Percentiles rank a stretch among this genome's conserved stretches.
Conservation (phyloP, 108 stramenopile genomes). For the Nannochloropsis salina region DNA sequence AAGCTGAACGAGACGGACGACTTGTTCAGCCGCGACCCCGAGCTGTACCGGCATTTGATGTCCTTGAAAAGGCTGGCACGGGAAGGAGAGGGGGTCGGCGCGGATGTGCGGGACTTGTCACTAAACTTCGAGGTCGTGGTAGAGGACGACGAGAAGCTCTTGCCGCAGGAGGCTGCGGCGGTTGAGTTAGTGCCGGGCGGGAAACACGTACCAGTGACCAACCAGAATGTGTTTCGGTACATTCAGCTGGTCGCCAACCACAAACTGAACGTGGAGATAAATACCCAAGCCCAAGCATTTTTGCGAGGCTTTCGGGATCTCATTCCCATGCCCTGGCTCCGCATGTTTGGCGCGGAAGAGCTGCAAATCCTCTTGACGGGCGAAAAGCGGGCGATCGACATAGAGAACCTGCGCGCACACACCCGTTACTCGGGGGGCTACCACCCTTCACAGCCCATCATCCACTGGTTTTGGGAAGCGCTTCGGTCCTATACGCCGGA, state of each 20-base stretch:
- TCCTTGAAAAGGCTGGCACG: slow-evolving; percentile 56
- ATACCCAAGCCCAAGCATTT: slow-evolving; percentile 77
- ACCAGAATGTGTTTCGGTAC: slow-evolving; percentile 80
- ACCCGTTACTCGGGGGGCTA: slow-evolving; percentile 86
- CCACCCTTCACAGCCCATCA: slow-evolving; percentile 82
- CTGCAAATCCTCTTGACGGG: slow-evolving; percentile 93
- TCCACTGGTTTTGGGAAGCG: slow-evolving; percentile 79
- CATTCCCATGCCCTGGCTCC: slow-evolving; percentile 85
- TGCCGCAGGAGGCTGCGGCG: slow-evolving; percentile 49
- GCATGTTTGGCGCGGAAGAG: slow-evolving; percentile 83
- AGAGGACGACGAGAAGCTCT: slow-evolving; percentile 19
- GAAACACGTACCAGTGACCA: slow-evolving; percentile 66
- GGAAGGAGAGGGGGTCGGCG: slow-evolving; percentile 51
- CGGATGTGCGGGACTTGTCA: slow-evolving; percentile 64
- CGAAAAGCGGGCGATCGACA: slow-evolving; percentile 80
- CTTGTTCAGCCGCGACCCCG: slow-evolving; percentile 81
- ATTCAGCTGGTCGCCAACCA: slow-evolving; percentile 83
- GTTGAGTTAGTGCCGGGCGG: slow-evolving; percentile 73
- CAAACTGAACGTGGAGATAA: slow-evolving; percentile 73
- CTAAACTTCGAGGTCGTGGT: slow-evolving; percentile 72
- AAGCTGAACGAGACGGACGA: slow-evolving; percentile 90
- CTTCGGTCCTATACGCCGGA: slow-evolving; percentile 70
- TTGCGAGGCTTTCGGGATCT: slow-evolving; percentile 87
- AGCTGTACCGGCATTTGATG: slow-evolving; percentile 75
- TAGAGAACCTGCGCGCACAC: slow-evolving; percentile 65